Base-by-base conservation (phyloP, 345 rosid genomes). In the Dimocarpus longan region DNA sequence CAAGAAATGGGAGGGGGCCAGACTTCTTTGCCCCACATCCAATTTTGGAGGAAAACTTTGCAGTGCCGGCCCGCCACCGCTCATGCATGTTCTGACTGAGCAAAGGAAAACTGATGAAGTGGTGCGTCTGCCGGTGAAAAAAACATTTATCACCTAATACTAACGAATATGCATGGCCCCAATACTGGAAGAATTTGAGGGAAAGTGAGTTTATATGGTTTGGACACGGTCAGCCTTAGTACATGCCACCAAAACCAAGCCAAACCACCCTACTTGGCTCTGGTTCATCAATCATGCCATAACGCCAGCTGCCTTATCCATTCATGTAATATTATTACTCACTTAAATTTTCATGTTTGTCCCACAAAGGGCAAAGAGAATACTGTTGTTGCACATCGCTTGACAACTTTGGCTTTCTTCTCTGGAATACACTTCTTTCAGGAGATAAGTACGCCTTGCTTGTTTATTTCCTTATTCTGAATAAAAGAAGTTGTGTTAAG, bases 131-230 rank as follows among this genome's bases (percentile, higher is more conserved):
- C 37, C 37, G 37, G 37, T 32, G 37, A 3, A 32, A 32, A 32
- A 32, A 1, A 32, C 37, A 32, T 32, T 32, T 32, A 32, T 3
- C 56, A 11, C 56, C 4, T 50, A 50, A 13, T 50, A 12, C 56
- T n/a, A 39, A 50, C 63, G 64, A 37, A 65, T 44, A 6, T 80
- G 84, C 65, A 60, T 60, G 28, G 10, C 13, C 57, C 78, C 66
- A 73, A 73, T 40, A 78, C 68, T 82, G 84, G 78, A 77, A 82
- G 78, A 78, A 63, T 82, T 78, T 77, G 81, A 81, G 84, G 76
- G 78, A 40, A 26, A 32, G 32, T 5, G 63, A 74, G 43, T 74
- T 74, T 2, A 11, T 44, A 60, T 44, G 10, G 71, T 39, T 52
- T 52, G 44, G 44, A 42, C 44, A 42, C 2, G 19, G 42, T 32